Conservation (phyloP, 1,284 basidiomycete genomes). For the Fomitiporia mediterranea region DNA sequence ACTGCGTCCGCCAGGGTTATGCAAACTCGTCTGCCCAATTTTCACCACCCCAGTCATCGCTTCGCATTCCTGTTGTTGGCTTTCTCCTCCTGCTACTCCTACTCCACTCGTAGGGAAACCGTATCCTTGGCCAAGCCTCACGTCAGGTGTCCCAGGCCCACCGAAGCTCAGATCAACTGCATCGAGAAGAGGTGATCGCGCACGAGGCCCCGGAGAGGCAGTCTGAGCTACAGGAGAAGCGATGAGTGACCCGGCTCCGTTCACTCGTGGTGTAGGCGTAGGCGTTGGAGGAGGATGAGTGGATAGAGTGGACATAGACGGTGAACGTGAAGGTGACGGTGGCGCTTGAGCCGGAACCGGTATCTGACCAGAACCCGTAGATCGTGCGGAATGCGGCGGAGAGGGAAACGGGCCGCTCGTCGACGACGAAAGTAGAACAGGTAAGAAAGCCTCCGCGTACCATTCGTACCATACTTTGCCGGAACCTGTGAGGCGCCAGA, state of each 20-base stretch:
- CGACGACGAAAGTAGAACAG: constrained; percentile 34
- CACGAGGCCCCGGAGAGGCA: constrained; percentile 37
- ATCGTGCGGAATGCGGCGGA: not conserved
- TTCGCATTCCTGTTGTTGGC: constrained; percentile 21
- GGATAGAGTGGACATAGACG: too few relatives aligned
- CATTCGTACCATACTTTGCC: constrained; percentile 98
- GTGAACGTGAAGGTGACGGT: not conserved
- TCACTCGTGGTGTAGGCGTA: constrained; percentile 21
- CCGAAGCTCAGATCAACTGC: constrained; percentile 41
- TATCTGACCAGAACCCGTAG: not conserved
- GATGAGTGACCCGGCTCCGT: constrained; percentile 26
- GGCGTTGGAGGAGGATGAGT: not conserved
- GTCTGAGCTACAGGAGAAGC: constrained; percentile 39
- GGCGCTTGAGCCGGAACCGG: constrained; percentile 20
- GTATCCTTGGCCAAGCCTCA: too few relatives aligned
- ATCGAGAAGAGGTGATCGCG: constrained; percentile 50
- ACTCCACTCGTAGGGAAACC: too few relatives aligned
- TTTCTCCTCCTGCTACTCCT: not conserved
- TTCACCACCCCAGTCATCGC: constrained; percentile 54
- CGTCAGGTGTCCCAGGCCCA: constrained; percentile 22
- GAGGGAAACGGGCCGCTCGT: constrained; percentile 22
- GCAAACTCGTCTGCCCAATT: constrained; percentile 88
- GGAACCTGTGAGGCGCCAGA: constrained; percentile 91
- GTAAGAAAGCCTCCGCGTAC: constrained; percentile 89
- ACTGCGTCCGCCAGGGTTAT: constrained; percentile 85